phyloP scores from a whole-genome alignment of 805 yeast species.

The Komagataella kurtzmanii region DNA sequence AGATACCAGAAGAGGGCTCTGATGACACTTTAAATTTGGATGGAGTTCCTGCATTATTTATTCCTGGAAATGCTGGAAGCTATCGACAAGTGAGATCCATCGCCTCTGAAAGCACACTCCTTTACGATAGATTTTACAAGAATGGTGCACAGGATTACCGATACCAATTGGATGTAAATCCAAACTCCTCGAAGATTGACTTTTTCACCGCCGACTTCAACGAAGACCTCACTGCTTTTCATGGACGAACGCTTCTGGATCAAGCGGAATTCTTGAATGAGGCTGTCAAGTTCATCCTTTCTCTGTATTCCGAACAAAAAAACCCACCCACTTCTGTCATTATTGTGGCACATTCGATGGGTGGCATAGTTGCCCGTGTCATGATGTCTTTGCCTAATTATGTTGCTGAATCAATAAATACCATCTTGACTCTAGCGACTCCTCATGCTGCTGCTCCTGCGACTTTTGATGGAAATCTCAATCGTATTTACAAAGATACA shows the following conservation, averaged over 20 bases:
- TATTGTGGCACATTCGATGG: constrained; percentile 90
- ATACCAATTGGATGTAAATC: constrained; percentile 14
- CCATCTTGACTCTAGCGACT: constrained; percentile 75
- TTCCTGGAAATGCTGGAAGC: constrained; percentile 97
- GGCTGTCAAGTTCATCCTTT: constrained; percentile 65
- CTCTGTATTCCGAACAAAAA: constrained; percentile 34
- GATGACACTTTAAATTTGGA: constrained; percentile 16
- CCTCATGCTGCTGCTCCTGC: constrained; percentile 92
- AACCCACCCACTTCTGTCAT: constrained; percentile 45
- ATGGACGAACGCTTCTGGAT: constrained; percentile 84
- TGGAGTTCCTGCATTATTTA: constrained; percentile 84
- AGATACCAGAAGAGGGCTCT: constrained; percentile 31
- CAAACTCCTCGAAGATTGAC: constrained; percentile 42
- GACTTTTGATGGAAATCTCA: constrained; percentile 82
- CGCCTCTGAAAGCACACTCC: constrained; percentile 67
- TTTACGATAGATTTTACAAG: constrained; percentile 26
- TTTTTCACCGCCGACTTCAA: constrained; percentile 89
- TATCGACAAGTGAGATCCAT: constrained; percentile 80
- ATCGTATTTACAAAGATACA: constrained; percentile 57
- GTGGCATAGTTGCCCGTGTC: constrained; percentile 86
- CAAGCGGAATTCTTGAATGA: constrained; percentile 91
- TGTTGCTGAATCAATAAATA: constrained; percentile 55
- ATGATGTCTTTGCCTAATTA: constrained; percentile 75
- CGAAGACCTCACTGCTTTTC: constrained; percentile 93
- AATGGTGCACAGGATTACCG: neutral